phyloP scores from a whole-genome alignment of 495 filamentous ascomycete species.

The Neurospora sp. region DNA sequence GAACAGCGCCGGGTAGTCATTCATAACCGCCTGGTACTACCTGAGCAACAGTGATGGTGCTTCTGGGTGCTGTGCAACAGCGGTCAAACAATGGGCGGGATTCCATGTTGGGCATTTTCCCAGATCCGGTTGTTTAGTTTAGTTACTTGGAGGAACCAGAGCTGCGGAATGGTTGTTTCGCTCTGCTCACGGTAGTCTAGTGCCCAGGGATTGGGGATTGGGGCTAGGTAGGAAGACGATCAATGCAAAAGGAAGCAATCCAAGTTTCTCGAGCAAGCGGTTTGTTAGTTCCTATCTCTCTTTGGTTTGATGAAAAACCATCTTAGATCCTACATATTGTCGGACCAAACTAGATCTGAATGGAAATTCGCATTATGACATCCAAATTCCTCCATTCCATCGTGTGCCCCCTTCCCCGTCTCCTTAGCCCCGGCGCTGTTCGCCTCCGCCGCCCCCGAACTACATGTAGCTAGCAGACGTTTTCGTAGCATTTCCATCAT shows the following conservation, averaged over 20 bases:
- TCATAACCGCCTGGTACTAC: neutral
- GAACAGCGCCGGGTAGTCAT: neutral
- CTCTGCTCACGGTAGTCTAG: neutral
- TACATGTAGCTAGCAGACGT: neutral
- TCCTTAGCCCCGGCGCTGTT: neutral
- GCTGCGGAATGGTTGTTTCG: neutral
- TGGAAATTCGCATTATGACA: neutral
- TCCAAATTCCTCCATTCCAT: neutral
- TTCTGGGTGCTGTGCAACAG: neutral
- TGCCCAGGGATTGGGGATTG: too few relatives aligned
- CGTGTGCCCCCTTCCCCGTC: neutral
- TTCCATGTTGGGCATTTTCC: neutral
- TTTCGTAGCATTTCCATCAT: neutral
- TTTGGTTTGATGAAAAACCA: neutral
- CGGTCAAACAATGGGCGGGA: neutral
- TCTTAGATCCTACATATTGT: neutral
- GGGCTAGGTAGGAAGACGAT: too few relatives aligned
- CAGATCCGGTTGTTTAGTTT: too few relatives aligned
- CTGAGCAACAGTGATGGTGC: neutral
- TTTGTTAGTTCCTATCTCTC: neutral
- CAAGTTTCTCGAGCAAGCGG: neutral
- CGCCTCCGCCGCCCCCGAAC: neutral
- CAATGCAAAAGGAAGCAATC: neutral
- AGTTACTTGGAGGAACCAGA: neutral
- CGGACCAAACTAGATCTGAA: neutral